These are phyloP conservation scores for Arthrinium puccinioides DNA, from an alignment of 2,329 filamentous ascomycete species.

Conservation along the genomic window DNA sequence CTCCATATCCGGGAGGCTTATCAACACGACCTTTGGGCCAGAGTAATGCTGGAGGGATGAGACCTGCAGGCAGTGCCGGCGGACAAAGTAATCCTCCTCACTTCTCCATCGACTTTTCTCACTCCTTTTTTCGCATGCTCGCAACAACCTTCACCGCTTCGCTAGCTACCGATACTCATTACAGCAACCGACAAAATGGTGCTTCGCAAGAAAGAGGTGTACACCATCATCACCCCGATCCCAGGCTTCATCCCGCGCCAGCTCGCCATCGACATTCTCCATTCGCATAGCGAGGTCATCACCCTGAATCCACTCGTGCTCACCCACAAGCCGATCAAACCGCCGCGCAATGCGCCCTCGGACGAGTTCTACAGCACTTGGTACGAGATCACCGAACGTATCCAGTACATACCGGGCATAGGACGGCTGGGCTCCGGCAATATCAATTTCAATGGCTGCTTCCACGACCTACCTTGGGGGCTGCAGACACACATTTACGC, in stretches of 20 bases:
- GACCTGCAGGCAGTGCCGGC: too few species aligned
- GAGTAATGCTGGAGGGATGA: too few species aligned
- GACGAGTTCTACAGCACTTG: constrained; percentile 69
- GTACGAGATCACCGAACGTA: constrained; percentile 65
- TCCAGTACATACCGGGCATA: constrained; percentile 60
- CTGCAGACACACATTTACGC: constrained; percentile 66
- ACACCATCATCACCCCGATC: constrained; percentile 64
- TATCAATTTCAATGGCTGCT: constrained; percentile 64
- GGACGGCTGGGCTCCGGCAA: constrained; percentile 57
- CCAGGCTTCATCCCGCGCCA: constrained; percentile 64
- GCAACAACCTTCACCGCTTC: too few species aligned
- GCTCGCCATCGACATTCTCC: constrained; percentile 64
- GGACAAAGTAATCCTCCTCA: too few species aligned
- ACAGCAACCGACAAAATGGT: too few species aligned
- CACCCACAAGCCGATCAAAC: constrained; percentile 53
- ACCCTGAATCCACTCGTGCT: constrained; percentile 63
- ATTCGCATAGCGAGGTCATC: constrained; percentile 64
- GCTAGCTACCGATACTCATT: too few species aligned
- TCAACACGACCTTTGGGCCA: too few species aligned
- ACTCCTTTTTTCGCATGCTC: too few species aligned
- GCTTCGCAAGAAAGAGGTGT: constrained; percentile 56
- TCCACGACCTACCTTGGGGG: constrained; percentile 66
- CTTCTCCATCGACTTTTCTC: too few species aligned
- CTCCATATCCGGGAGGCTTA: too few species aligned
- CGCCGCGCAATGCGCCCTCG: constrained; percentile 58